These are phyloP conservation scores for Rhododendron henanense DNA, from an alignment of 148 eudicot genomes.

Conservation along the genomic window DNA sequence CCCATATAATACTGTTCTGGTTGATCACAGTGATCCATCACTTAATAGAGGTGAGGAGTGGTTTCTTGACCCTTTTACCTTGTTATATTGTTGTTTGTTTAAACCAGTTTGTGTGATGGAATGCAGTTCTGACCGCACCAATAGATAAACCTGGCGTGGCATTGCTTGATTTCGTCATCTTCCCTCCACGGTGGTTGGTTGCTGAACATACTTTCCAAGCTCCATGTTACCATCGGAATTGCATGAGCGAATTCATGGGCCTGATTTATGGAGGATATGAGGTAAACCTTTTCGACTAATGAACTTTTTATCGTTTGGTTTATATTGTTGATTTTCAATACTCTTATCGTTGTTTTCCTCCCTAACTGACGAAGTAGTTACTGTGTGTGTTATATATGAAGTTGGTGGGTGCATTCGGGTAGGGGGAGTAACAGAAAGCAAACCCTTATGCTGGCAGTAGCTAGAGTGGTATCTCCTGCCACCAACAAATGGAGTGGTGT, in stretches of 20 bases:
- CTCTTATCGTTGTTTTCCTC: neutral
- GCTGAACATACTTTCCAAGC: constrained; percentile 98
- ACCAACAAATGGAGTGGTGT: neutral
- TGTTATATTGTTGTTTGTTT: neutral
- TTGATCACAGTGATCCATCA: constrained; percentile 96
- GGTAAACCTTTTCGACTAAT: constrained; percentile 33
- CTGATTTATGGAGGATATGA: constrained; percentile 86
- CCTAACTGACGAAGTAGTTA: neutral
- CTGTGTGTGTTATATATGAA: neutral
- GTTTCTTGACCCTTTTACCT: neutral
- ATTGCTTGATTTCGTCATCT: constrained; percentile 92
- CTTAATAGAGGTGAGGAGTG: constrained; percentile 69
- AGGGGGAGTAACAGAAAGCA: neutral
- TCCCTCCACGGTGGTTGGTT: constrained; percentile 98
- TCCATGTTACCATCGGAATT: constrained; percentile 96
- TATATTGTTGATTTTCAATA: neutral
- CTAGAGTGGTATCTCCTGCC: neutral
- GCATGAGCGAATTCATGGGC: constrained; percentile 99
- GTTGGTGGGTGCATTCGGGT: constrained; percentile 1
- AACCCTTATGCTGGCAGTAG: neutral
- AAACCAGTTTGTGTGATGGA: neutral
- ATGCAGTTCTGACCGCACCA: constrained; percentile 86
- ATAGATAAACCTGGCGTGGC: constrained; percentile 98
- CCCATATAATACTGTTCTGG: constrained; percentile 86
- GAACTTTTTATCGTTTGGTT: neutral